phyloP scores from a whole-genome alignment of 1,284 basidiomycete species.

The Malassezia equina region DNA sequence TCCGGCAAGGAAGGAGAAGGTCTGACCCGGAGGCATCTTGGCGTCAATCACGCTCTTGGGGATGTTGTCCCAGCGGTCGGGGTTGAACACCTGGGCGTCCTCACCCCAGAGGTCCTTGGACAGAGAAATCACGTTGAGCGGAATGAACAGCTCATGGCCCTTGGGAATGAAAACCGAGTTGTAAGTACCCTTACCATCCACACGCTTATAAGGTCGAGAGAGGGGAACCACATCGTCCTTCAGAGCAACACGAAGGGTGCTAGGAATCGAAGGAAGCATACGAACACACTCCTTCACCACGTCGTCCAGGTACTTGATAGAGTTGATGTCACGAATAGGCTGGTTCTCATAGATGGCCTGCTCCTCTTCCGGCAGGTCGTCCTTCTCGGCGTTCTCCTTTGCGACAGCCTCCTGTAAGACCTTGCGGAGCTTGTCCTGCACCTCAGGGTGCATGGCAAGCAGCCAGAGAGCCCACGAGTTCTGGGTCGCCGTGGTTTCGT shows the following conservation, averaged over 20 bases:
- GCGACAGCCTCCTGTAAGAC: conserved; percentile 14
- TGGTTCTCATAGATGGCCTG: conserved; percentile 18
- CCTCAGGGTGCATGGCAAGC: conserved; percentile 57
- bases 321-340: conserved; percentile 21
- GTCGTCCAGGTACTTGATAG: conserved; percentile 29
- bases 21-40: conserved; percentile 19
- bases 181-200: conserved; percentile 37
- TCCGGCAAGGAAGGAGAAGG: conserved; percentile 16
- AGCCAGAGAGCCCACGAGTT: conserved; percentile 66
- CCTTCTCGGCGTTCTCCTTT: conserved; percentile 10
- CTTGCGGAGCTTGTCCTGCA: conserved; percentile 52
- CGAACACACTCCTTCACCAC: conserved; percentile 34
- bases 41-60: conserved; percentile 19
- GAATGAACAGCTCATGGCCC: conserved; percentile 29
- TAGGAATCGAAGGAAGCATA: conserved; percentile 32
- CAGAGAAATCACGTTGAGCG: conserved; percentile 31
- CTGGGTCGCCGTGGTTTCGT: conserved; percentile 68
- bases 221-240: conserved; percentile 28
- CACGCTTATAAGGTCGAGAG: conserved; percentile 43
- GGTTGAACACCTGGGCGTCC: conserved; percentile 33
- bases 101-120: conserved; percentile 28
- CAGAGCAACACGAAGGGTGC: conserved; percentile 28
- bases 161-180: conserved; percentile 25
- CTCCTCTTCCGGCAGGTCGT: conserved; percentile 19
- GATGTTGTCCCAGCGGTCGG: conserved; percentile 33